These are phyloP conservation scores for Adansonia gregorii DNA, from an alignment of 441 rosid genomes.

Conservation along the genomic window DNA sequence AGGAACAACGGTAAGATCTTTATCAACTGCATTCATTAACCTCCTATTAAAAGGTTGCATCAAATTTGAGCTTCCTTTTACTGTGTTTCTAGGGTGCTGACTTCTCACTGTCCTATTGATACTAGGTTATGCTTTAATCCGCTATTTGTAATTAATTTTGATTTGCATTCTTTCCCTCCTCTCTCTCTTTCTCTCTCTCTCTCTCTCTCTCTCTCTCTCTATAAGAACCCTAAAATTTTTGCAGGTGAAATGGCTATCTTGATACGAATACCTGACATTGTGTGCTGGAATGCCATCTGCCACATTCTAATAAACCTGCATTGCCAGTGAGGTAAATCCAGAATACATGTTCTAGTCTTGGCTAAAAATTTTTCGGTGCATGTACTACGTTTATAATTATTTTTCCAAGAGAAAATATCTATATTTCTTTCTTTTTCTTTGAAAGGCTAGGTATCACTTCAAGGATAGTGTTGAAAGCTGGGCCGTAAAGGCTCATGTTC, in stretches of 20 bases:
- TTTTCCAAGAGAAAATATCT: neutral
- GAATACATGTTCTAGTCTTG: constrained; percentile 9
- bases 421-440: neutral
- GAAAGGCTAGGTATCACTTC: neutral
- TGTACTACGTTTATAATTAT: neutral
- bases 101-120: neutral
- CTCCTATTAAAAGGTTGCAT: neutral
- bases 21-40: constrained; percentile 2
- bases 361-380: neutral
- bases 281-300: neutral
- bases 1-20: constrained; percentile 25
- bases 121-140: neutral
- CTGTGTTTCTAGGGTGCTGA: neutral
- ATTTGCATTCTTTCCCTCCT: neutral
- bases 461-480: neutral
- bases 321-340: constrained; percentile 12
- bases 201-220: neutral
- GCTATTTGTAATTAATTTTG: neutral
- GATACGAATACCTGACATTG: neutral
- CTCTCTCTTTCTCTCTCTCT: neutral
- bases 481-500: neutral
- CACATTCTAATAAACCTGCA: constrained; percentile 8
- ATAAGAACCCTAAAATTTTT: constrained; percentile 7
- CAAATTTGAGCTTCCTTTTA: constrained; percentile 15
- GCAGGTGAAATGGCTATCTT: constrained; percentile 10